These are phyloP conservation scores for Tolypocladium tundrense DNA, from an alignment of 2,329 filamentous ascomycete genomes.

Conservation along the genomic window DNA sequence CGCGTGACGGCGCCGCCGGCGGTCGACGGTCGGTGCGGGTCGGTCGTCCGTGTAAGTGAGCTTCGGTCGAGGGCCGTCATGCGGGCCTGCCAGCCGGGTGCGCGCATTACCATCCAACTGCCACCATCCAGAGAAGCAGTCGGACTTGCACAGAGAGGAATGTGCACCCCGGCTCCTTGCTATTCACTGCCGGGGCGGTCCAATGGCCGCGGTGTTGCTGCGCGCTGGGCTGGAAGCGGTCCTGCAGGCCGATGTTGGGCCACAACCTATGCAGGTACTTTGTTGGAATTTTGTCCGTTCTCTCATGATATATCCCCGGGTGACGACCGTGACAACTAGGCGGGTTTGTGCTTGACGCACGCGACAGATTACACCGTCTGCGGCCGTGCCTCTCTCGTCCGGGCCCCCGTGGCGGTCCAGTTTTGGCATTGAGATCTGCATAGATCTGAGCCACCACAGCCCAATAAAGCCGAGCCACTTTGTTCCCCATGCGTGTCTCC, in stretches of 20 bases:
- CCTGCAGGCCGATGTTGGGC: no score
- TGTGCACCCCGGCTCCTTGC: no score
- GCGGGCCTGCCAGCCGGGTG: background rate
- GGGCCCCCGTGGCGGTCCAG: background rate
- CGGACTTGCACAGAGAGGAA: no score
- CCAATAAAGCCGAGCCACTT: background rate
- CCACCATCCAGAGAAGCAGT: background rate
- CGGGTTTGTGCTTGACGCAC: no score
- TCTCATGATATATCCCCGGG: no score
- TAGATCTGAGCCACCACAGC: background rate
- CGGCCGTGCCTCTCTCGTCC: background rate
- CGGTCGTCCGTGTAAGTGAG: background rate
- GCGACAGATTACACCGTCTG: background rate
- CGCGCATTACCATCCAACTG: background rate
- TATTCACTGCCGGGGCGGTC: background rate
- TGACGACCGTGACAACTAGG: no score
- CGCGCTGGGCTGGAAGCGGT: background rate
- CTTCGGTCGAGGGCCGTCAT: background rate
- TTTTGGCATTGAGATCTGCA: background rate
- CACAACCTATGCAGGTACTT: background rate
- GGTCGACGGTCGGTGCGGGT: background rate
- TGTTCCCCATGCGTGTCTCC: background rate
- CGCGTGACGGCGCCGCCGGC: background rate
- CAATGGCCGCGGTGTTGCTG: background rate
- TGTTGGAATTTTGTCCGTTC: background rate